Base-by-base conservation (phyloP, 805 yeast genomes). In the Pichia eremophila region DNA sequence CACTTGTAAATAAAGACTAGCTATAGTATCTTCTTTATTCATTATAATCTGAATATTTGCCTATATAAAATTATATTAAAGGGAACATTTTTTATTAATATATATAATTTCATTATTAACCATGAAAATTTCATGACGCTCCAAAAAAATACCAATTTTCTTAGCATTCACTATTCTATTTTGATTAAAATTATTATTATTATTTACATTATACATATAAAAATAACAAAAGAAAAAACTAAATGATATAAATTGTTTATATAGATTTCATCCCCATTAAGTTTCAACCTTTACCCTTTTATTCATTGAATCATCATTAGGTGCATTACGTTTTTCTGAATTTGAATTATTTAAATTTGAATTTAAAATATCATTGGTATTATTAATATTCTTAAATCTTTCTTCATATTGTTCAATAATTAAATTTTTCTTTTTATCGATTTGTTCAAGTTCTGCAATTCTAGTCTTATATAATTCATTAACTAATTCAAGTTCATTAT, bases 401-500 rank as follows among this genome's bases (percentile, higher is more conserved):
- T 35, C 18, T 32, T 47, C 46, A 22, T 44, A 45, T 15, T 40
- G 45, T 37, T 28, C 17, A 25, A 35, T 34, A 17, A 22, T 19
- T 28, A 19, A 35, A 29, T 9, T 36, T 28, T 15, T 17, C 19
- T 44, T 44, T 40, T 10, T 71, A 57, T 77, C 82, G 75, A 73
- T 69, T 19, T 79, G 79, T 66, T 91, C 96, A 53, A 91, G 71
- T 60, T 91, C 96, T 62, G 76, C 71, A 40, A 91, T 86, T 55
- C 95, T 77, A 8, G 91, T 78, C 56, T 86, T 78, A 69, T 88
- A 86, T 49, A 91, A 68, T 61, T 90, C 97, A 57, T 89, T 90
- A 39, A 91, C 95, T 40, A 90, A 71, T 62, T 91, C 98, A 51
- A 91, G 73, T 62, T 91, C 98, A 12, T 85, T 78, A 22, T 90